These are phyloP conservation scores for Hevea brasiliensis DNA, from an alignment of 345 rosid species.

Conservation along the genomic window DNA sequence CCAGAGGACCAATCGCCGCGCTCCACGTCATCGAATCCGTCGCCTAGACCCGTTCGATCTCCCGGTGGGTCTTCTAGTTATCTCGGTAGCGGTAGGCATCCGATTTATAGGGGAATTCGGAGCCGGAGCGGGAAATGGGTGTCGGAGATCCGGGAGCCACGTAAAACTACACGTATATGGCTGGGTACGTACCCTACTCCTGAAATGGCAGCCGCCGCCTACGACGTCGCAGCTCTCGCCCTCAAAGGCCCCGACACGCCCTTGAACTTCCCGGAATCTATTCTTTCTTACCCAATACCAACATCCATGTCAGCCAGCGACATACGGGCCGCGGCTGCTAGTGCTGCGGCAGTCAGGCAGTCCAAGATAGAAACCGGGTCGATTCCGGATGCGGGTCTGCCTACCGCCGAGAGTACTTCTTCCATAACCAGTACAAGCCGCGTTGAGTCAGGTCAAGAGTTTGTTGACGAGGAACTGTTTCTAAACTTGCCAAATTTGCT, in stretches of 20 bases:
- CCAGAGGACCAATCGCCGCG: slow-evolving; percentile 17
- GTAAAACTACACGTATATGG: slow-evolving; percentile 69
- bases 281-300: slow-evolving; percentile 48
- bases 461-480: slow-evolving; percentile 56
- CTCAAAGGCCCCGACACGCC: slow-evolving; percentile 59
- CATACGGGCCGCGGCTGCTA: slow-evolving; percentile 56
- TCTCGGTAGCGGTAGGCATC: slow-evolving; percentile 38
- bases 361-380: slow-evolving; percentile 15
- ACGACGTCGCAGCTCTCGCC: slow-evolving; percentile 71
- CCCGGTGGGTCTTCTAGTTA: slow-evolving; percentile 7
- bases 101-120: slow-evolving; percentile 57
- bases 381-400: slow-evolving; percentile 4
- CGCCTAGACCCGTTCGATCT: slow-evolving; percentile 24
- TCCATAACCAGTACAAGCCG: neutral
- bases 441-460: slow-evolving; percentile 25
- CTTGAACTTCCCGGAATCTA: slow-evolving; percentile 54
- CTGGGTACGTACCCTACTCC: slow-evolving; percentile 67
- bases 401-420: neutral
- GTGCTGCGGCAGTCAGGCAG: slow-evolving; percentile 45
- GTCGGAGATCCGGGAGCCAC: slow-evolving; percentile 78
- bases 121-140: slow-evolving; percentile 77
- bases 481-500: slow-evolving; percentile 60
- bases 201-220: slow-evolving; percentile 82
- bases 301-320: slow-evolving; percentile 49
- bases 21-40: slow-evolving; percentile 18